A percentile compares a stretch with the other conserved stretches of the same genome.
phyloP scores from a whole-genome alignment of 2,329 filamentous ascomycete species.

The Neofusicoccum sp. region DNA sequence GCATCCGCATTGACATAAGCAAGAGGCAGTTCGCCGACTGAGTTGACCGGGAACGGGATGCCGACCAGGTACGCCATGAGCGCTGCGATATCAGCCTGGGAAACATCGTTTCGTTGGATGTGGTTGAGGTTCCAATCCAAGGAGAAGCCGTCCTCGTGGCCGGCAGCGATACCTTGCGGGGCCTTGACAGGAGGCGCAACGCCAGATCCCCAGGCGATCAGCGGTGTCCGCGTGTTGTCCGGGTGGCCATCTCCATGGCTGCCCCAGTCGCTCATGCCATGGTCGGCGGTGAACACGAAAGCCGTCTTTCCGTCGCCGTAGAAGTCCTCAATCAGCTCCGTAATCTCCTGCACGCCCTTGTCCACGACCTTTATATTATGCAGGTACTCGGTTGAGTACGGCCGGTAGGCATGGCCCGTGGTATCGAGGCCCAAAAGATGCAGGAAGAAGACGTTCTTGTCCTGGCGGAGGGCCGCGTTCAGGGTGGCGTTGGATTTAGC shows the following conservation, averaged over 20 bases:
- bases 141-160: constrained; percentile 85
- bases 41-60: constrained; percentile 89
- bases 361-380: constrained; percentile 95
- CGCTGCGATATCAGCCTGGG: constrained; percentile 89
- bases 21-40: constrained; percentile 87
- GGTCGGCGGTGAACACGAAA: constrained; percentile 95
- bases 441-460: constrained; percentile 92
- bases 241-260: constrained; percentile 97
- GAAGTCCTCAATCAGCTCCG: constrained; percentile 77
- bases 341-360: constrained; percentile 80
- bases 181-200: constrained; percentile 69
- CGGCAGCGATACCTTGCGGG: constrained; percentile 61
- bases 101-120: constrained; percentile 83
- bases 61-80: constrained; percentile 93
- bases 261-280: constrained; percentile 99
- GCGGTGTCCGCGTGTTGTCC: constrained; percentile 90
- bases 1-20: constrained; percentile 72
- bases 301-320: constrained; percentile 81
- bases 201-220: constrained; percentile 92
- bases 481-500: constrained; percentile 77
- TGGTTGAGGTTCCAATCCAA: constrained; percentile 81
- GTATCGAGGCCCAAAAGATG: constrained; percentile 92
- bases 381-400: constrained; percentile 93
- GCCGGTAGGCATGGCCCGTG: constrained; percentile 78
- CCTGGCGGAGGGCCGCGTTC: constrained; percentile 68